phyloP scores from a whole-genome alignment of 1,284 basidiomycete genomes.

The Malassezia slooffiae region DNA sequence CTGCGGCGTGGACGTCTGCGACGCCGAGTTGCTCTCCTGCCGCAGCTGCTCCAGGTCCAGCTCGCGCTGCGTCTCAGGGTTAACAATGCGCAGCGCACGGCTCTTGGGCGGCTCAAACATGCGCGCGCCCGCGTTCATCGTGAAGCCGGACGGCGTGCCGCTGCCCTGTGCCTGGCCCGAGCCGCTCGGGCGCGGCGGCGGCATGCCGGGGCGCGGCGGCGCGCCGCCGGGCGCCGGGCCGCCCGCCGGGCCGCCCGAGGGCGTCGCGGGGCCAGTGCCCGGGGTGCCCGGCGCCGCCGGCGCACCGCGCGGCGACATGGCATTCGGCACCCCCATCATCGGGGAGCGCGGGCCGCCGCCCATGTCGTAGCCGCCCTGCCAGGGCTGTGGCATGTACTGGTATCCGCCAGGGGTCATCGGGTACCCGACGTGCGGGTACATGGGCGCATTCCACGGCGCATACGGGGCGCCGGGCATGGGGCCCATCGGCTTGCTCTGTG shows the following conservation, averaged over 20 bases:
- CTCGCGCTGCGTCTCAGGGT: constrained; percentile 43
- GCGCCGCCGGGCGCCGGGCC: constrained; percentile 16
- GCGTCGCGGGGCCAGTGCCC: too few species aligned
- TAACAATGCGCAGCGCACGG: constrained; percentile 44
- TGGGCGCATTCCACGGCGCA: constrained; percentile 11
- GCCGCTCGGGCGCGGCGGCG: constrained; percentile 11
- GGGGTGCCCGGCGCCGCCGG: too few species aligned
- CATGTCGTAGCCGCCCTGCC: constrained; percentile 8
- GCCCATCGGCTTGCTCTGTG: too few species aligned
- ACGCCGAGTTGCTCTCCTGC: constrained; percentile 17
- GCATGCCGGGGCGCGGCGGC: constrained; percentile 1
- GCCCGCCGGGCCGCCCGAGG: constrained; percentile 19
- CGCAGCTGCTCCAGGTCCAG: constrained; percentile 33
- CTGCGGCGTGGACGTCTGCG: constrained; percentile 15
- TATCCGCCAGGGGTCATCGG: constrained; percentile 12
- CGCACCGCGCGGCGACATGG: constrained; percentile 6
- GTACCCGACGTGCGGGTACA: constrained; percentile 15
- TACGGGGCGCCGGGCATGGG: constrained; percentile 2
- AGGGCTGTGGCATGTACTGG: constrained; percentile 10
- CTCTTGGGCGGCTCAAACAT: constrained; percentile 43
- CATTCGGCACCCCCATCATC: not conserved
- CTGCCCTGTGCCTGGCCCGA: constrained; percentile 18
- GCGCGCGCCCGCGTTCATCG: constrained; percentile 43
- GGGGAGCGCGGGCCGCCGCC: constrained; percentile 2
- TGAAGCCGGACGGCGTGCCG: constrained; percentile 30